Evolutionary conservation across 2,329 filamentous ascomycete genomes (phyloP).

Genomic region (Cytospora chrysosperma): DNA sequence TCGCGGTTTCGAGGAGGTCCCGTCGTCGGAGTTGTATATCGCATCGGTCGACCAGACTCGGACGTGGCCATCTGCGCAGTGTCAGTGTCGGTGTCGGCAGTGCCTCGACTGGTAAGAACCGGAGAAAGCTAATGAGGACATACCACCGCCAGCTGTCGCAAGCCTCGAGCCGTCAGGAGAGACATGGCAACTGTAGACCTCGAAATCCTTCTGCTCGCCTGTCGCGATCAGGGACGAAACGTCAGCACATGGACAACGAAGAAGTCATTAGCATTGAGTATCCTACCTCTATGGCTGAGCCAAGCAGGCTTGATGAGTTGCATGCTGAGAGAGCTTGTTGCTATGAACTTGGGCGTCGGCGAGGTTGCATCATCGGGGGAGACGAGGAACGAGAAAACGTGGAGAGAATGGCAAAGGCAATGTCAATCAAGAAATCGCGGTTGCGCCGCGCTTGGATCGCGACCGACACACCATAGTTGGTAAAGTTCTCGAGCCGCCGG

Average conservation of each 20-base stretch:
- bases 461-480: constrained; percentile 4
- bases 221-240: constrained; percentile 25
- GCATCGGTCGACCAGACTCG: constrained; percentile 97
- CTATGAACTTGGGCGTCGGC: constrained; percentile 13
- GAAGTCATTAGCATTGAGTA: neutral
- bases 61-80: constrained; percentile 77
- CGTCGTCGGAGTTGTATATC: constrained; percentile 76
- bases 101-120: neutral
- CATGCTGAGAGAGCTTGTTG: constrained; percentile 49
- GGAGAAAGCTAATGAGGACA: constrained; percentile 31
- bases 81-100: neutral
- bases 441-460: constrained; percentile 22
- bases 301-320: constrained; percentile 92
- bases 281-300: constrained; percentile 85
- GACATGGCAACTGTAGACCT: constrained; percentile 97
- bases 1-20: constrained; percentile 72
- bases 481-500: neutral
- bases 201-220: constrained; percentile 97
- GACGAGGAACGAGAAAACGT: neutral
- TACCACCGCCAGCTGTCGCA: constrained; percentile 90
- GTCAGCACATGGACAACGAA: constrained; percentile 25
- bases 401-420: neutral
- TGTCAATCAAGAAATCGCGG: constrained; percentile 6
- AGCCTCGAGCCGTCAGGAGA: constrained; percentile 90
- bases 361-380: constrained; percentile 22